A percentile compares a stretch with the other conserved stretches of the same genome.
Conservation (phyloP, 2,329 filamentous ascomycete genomes). For the Stachybotrys echinatus region DNA sequence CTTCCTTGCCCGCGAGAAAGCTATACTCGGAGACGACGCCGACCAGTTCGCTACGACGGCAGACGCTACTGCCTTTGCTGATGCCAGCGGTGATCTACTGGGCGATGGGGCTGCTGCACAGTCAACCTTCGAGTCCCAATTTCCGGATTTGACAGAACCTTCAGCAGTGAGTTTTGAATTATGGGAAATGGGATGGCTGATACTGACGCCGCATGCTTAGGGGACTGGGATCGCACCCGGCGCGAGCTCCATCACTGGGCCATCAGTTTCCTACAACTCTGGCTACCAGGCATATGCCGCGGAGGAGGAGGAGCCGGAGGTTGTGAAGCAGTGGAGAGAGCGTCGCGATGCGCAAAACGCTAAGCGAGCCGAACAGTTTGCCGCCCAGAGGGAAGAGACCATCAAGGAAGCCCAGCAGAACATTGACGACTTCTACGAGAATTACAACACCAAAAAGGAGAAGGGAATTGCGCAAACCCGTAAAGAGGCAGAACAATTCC, state of each 20-base stretch:
- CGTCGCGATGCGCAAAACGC: conserved; percentile 76
- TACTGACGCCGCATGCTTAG: conserved; percentile 10
- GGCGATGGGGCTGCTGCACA: conserved; percentile 55
- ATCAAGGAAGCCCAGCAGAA: conserved; percentile 86
- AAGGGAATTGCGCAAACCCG: conserved; percentile 85
- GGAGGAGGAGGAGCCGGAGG: conserved; percentile 81
- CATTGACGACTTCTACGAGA: conserved; percentile 99
- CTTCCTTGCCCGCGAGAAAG: conserved; percentile 89
- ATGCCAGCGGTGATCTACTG: conserved; percentile 66
- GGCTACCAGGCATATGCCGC: conserved; percentile 51
- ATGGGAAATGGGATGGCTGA: not conserved
- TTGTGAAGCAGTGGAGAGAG: conserved; percentile 88
- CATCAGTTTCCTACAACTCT: conserved; percentile 57
- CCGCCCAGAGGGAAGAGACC: conserved; percentile 76
- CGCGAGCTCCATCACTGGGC: conserved; percentile 58
- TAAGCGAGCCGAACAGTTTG: conserved; percentile 80
- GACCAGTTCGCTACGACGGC: conserved; percentile 78
- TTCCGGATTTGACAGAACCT: conserved; percentile 65
- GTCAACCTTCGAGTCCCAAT: conserved; percentile 74
- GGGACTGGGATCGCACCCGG: conserved; percentile 21
- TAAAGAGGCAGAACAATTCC: conserved; percentile 89
- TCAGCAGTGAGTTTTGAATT: conserved; percentile 21
- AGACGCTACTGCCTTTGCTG: conserved; percentile 61
- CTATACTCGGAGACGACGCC: conserved; percentile 85
- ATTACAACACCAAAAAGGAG: conserved; percentile 97